Percentiles rank a stretch among this genome's conserved stretches.
These are phyloP conservation scores for Pythium pyrilobum DNA, from an alignment of 352 stramenopile species.

Conservation along the genomic window DNA sequence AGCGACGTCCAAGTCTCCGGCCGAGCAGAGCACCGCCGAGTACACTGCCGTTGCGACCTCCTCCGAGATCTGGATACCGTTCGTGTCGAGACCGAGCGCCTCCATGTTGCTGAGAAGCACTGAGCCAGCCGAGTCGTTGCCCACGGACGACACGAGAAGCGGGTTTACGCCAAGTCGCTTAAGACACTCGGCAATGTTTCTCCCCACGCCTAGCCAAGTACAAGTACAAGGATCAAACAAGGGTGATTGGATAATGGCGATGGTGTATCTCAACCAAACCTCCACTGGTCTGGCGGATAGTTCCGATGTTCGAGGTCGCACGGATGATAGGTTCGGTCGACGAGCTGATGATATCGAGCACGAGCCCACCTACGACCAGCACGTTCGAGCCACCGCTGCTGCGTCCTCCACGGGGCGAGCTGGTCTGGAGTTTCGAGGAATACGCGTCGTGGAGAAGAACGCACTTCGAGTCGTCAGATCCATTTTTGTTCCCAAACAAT, in stretches of 20 bases:
- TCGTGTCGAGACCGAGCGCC: constrained; percentile 51
- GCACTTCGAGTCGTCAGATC: background rate
- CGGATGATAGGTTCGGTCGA: constrained; percentile 61
- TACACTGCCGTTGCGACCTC: constrained; percentile 77
- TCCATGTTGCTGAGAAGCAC: constrained; percentile 71
- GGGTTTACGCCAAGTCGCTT: constrained; percentile 57
- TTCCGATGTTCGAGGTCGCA: constrained; percentile 86
- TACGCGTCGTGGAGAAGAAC: too few relatives aligned
- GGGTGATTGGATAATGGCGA: background rate
- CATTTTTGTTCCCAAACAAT: background rate
- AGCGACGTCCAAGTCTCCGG: constrained; percentile 78
- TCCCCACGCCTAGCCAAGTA: constrained; percentile 77
- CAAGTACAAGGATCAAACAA: background rate
- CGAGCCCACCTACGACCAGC: constrained; percentile 81
- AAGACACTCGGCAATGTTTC: constrained; percentile 90
- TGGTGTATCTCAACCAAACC: constrained; percentile 18
- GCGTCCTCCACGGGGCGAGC: too few relatives aligned
- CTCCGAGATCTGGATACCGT: constrained; percentile 44
- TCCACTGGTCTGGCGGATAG: constrained; percentile 77
- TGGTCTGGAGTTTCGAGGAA: too few relatives aligned
- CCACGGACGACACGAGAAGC: constrained; percentile 79
- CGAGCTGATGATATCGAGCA: constrained; percentile 84
- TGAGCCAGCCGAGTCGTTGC: constrained; percentile 62
- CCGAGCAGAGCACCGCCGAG: constrained; percentile 66
- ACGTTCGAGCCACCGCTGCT: constrained; percentile 24